Base-by-base conservation (phyloP, 495 filamentous ascomycete genomes). In the Amniculicola lignicola region DNA sequence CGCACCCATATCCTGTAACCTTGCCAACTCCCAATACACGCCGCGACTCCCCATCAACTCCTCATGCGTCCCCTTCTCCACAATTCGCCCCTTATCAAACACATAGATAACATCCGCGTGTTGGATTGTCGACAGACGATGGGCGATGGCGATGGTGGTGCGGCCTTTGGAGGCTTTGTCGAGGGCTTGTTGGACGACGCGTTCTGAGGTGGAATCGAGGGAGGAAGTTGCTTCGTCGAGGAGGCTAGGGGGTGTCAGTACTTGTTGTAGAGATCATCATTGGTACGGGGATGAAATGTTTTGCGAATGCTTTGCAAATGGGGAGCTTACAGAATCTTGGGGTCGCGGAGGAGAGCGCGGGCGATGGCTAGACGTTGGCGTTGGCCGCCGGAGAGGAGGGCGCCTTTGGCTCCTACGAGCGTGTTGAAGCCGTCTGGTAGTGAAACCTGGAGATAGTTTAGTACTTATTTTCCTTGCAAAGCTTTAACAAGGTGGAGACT, bases 151-250 rank as follows among this genome's bases (percentile, higher is more conserved):
- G n/a, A 94, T 64, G 9, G 94, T 94, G 42, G 80, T 85, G 11
- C 84, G 77, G 22, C 54, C 57, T 46, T 62, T 55, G 9, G 63
- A 35, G 14, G 66, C 66, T n/a, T 22, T 31, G 29, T 63, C 59
- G n/a, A 68, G 53, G 2, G 65, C 63, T 0, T 25, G 46, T 52
- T 95, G 89, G 58, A 96, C 93, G 14, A 91, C 72, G 4, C 79
- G 74, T 67, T 96, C 90, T 0, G 88, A 93, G 31, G 83, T 79
- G 84, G 89, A 90, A 69, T 95, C 90, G 3, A 96, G 88, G 2
- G 90, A 87, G 3, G 82, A 86, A 0, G 90, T 96, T 0, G 90
- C 90, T 73, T 96, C 90, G 66, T 96, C 90, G 40, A 96, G 68
- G 28, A 96, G 80, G 7, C 48, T 56, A 33, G 12, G 52, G 22